phyloP scores from a whole-genome alignment of 345 rosid genomes.

The Melaleuca alternifolia region DNA sequence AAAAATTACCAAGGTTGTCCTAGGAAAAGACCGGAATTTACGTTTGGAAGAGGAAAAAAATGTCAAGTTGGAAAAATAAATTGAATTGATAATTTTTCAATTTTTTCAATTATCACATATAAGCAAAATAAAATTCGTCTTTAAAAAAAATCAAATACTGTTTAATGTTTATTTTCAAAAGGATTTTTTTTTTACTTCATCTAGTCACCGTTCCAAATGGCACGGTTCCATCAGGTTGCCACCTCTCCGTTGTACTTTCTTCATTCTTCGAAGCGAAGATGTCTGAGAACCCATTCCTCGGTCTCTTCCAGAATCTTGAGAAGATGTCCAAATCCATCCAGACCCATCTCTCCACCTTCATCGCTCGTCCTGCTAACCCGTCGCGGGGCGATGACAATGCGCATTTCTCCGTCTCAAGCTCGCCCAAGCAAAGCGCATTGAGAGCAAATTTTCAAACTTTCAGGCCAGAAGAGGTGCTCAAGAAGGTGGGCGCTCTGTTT shows the following conservation, averaged over 20 bases:
- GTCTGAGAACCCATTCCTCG: conserved; percentile 49
- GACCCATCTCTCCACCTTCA: conserved; percentile 43
- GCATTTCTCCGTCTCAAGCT: conserved; percentile 17
- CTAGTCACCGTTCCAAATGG: too few relatives aligned
- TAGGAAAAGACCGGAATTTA: too few relatives aligned
- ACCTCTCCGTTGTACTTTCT: background rate
- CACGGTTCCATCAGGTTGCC: background rate
- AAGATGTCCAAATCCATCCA: conserved; percentile 43
- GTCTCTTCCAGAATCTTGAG: conserved; percentile 28
- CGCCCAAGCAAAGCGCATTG: conserved; percentile 7
- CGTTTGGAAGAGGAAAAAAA: too few relatives aligned
- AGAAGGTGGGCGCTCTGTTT: conserved; percentile 23
- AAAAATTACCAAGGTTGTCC: too few relatives aligned
- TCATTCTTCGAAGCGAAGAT: background rate
- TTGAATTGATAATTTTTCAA: too few relatives aligned
- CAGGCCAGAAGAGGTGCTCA: conserved; percentile 9
- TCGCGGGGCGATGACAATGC: conserved; percentile 12
- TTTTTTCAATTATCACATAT: too few relatives aligned
- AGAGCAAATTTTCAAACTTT: background rate
- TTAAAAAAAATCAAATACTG: too few relatives aligned
- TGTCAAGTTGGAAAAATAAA: too few relatives aligned
- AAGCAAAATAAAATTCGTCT: too few relatives aligned
- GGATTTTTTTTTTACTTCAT: too few relatives aligned
- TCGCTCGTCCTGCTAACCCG: conserved; percentile 3
- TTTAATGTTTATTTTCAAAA: too few relatives aligned